Conservation (phyloP, 1,139 yeast genomes). For the Lodderomyces jiufengensis region DNA sequence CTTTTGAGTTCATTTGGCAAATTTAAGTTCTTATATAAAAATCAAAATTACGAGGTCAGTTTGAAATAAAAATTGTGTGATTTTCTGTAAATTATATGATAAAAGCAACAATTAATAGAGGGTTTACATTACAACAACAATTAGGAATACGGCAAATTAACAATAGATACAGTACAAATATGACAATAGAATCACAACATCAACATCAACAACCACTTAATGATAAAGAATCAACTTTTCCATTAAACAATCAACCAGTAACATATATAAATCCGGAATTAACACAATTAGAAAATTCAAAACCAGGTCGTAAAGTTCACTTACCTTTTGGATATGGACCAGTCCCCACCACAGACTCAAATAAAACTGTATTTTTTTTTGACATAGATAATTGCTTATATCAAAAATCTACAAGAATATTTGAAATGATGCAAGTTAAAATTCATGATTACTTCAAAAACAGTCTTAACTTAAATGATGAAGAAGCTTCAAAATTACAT, state of each 20-base stretch:
- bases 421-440: conserved; percentile 81
- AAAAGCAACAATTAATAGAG: no score
- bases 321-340: conserved; percentile 50
- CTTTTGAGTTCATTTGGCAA: no score
- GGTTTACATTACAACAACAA: no score
- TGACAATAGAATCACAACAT: background rate
- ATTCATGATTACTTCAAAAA: conserved; percentile 79
- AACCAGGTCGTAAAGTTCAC: conserved; percentile 34
- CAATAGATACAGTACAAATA: background rate
- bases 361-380: conserved; percentile 65
- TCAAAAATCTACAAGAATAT: conserved; percentile 67
- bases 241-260: no score
- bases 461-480: conserved; percentile 57
- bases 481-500: conserved; percentile 74
- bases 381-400: conserved; percentile 93
- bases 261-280: conserved; percentile 24
- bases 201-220: background rate
- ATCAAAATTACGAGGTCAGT: no score
- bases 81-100: no score
- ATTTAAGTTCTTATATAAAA: no score
- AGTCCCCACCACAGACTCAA: conserved; percentile 22
- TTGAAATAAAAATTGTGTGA: no score
- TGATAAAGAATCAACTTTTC: conserved; percentile 5
- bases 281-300: conserved; percentile 12
- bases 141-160: no score